These are phyloP conservation scores for Bauhinia variegata DNA, from an alignment of 306 rosid species.

Conservation along the genomic window DNA sequence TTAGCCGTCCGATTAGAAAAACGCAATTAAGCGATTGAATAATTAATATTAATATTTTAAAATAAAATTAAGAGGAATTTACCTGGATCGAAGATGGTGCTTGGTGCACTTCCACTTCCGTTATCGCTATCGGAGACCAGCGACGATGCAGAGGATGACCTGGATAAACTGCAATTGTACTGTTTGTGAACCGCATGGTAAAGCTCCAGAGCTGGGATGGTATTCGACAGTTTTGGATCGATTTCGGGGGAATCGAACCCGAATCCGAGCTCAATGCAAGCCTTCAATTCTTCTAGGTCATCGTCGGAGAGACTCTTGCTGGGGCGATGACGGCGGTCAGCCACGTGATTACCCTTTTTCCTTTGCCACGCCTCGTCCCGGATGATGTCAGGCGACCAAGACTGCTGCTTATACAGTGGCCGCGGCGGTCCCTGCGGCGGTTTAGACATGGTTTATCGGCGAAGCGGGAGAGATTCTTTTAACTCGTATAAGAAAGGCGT, in stretches of 20 bases:
- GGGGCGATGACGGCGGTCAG: background rate
- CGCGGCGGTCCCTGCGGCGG: conserved; percentile 43
- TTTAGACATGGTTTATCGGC: conserved; percentile 37
- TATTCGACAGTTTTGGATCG: conserved; percentile 52
- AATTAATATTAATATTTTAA: background rate
- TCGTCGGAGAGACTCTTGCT: conserved; percentile 68
- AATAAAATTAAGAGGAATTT: background rate
- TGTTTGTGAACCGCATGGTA: conserved; percentile 60
- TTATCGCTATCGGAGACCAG: conserved; percentile 41
- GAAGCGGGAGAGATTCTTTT: no score
- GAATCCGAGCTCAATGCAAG: conserved; percentile 79
- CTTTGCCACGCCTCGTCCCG: conserved; percentile 84
- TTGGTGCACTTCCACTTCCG: conserved; percentile 30
- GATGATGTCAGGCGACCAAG: conserved; percentile 70
- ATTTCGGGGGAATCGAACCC: conserved; percentile 64
- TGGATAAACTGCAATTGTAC: conserved; percentile 44
- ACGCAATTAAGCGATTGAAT: background rate
- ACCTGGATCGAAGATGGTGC: conserved; percentile 57
- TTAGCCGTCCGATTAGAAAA: background rate
- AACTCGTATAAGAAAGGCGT: no score
- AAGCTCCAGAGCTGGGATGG: conserved; percentile 67
- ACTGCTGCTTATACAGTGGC: conserved; percentile 61
- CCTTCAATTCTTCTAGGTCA: conserved; percentile 73
- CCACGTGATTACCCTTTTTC: conserved; percentile 37
- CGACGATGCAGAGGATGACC: conserved; percentile 53